Conservation (phyloP, 1,139 yeast species). For the Zygosaccharomyces sapae region DNA sequence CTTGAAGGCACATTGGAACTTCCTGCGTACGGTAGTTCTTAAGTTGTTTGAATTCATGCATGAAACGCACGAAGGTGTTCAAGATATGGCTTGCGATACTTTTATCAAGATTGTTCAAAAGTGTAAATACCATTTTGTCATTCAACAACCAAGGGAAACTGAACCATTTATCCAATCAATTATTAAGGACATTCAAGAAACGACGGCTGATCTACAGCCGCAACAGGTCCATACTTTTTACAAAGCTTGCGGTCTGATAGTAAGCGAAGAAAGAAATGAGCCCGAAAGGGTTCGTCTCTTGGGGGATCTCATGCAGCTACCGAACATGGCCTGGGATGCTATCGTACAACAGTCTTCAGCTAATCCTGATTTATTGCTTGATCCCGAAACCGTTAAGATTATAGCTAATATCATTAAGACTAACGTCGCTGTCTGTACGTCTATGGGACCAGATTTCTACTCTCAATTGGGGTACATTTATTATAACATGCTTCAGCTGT, state of each 20-base stretch:
- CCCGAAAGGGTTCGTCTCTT: slow-evolving; percentile 69
- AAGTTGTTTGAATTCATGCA: slow-evolving; percentile 98
- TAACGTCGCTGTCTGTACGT: slow-evolving; percentile 87
- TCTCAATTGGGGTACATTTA: slow-evolving; percentile 85
- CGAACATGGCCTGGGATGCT: slow-evolving; percentile 91
- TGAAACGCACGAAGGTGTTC: slow-evolving; percentile 99
- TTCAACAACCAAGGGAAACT: slow-evolving; percentile 77
- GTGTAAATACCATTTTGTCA: slow-evolving; percentile 93
- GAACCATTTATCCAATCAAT: slow-evolving; percentile 93
- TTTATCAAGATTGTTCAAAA: slow-evolving; percentile 91
- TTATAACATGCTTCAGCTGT: slow-evolving; percentile 83
- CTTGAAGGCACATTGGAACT: slow-evolving; percentile 96
- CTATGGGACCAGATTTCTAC: slow-evolving; percentile 88
- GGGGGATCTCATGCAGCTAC: slow-evolving; percentile 78
- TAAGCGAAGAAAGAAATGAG: slow-evolving; percentile 72
- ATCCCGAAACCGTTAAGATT: slow-evolving; percentile 85
- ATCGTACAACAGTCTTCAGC: slow-evolving; percentile 84
- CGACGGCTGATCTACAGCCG: slow-evolving; percentile 90
- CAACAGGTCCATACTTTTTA: slow-evolving; percentile 97
- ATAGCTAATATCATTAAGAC: slow-evolving; percentile 92
- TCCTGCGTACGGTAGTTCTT: slow-evolving; percentile 89
- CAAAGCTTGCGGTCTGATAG: slow-evolving; percentile 94
- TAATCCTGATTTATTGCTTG: slow-evolving; percentile 77
- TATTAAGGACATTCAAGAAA: slow-evolving; percentile 72
- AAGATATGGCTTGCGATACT: slow-evolving; percentile 99